These are phyloP conservation scores for Paecilomyces fulvus DNA, from an alignment of 2,329 filamentous ascomycete species.

Conservation along the genomic window DNA sequence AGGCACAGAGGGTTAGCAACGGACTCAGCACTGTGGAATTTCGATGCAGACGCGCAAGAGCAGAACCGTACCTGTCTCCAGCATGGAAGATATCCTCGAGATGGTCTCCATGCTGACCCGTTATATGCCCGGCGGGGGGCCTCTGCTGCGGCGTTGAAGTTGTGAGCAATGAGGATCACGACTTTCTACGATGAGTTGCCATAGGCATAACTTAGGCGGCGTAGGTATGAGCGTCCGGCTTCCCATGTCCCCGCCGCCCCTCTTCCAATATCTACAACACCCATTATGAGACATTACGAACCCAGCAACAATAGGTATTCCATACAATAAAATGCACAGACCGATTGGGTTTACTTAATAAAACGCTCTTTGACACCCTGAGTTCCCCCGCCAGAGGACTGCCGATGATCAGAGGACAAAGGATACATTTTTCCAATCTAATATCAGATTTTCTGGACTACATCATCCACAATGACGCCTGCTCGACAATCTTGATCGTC, in stretches of 20 bases:
- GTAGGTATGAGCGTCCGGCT: not conserved
- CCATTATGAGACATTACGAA: not conserved
- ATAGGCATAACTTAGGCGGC: not conserved
- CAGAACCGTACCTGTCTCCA: constrained; percentile 73
- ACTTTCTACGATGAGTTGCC: not conserved
- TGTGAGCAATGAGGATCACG: constrained; percentile 14
- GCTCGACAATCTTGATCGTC: constrained; percentile 61
- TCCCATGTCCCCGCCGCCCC: not conserved
- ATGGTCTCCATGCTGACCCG: constrained; percentile 76
- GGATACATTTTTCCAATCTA: constrained; percentile 42
- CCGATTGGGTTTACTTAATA: not conserved
- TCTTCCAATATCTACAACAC: not conserved
- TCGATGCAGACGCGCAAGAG: not conserved
- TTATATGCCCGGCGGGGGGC: constrained; percentile 8
- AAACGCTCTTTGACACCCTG: not conserved
- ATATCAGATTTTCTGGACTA: constrained; percentile 51
- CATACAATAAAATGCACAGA: not conserved
- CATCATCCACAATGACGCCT: constrained; percentile 48
- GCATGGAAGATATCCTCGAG: constrained; percentile 82
- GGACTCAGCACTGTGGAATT: constrained; percentile 1
- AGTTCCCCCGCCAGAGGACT: constrained; percentile 3
- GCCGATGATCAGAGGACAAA: constrained; percentile 7
- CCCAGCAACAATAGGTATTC: not conserved
- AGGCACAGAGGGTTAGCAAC: constrained; percentile 11
- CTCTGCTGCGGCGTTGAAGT: constrained; percentile 7